Conservation (phyloP, 169 alveolate species). For the Plasmodium reichenowi region DNA sequence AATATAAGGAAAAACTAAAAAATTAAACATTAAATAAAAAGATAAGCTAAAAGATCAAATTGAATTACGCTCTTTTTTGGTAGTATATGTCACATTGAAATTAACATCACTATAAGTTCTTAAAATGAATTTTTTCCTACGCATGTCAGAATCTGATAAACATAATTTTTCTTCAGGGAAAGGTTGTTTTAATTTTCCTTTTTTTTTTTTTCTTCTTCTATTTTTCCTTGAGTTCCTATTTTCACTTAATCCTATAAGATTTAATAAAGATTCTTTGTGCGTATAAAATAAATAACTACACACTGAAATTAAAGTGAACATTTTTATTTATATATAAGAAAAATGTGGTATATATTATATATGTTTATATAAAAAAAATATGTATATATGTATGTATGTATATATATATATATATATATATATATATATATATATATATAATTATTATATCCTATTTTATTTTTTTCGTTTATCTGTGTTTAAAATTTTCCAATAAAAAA, state of each 20-base stretch:
- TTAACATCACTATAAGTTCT: constrained; percentile 76
- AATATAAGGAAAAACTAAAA: not conserved
- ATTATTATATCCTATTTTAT: no score
- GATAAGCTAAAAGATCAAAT: no score
- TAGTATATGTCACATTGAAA: constrained; percentile 21
- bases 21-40: not conserved
- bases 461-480: no score
- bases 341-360: not conserved
- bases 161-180: constrained; percentile 20
- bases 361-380: not conserved
- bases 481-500: no score
- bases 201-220: constrained; percentile 5
- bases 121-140: constrained; percentile 44
- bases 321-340: constrained; percentile 12
- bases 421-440: constrained; percentile 11
- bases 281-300: constrained; percentile 67
- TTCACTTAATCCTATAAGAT: constrained; percentile 54
- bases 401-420: constrained; percentile 16
- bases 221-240: constrained; percentile 12
- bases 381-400: constrained; percentile 2
- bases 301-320: constrained; percentile 71
- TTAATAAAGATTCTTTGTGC: constrained; percentile 63
- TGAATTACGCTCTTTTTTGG: not conserved
- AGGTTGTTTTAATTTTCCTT: constrained; percentile 25
- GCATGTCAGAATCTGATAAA: constrained; percentile 63